Evolutionary conservation across 768 basidiomycete genomes (phyloP), one percentile per base, ranked within the genome.

Genomic region (Suillus tomentosus): DNA sequence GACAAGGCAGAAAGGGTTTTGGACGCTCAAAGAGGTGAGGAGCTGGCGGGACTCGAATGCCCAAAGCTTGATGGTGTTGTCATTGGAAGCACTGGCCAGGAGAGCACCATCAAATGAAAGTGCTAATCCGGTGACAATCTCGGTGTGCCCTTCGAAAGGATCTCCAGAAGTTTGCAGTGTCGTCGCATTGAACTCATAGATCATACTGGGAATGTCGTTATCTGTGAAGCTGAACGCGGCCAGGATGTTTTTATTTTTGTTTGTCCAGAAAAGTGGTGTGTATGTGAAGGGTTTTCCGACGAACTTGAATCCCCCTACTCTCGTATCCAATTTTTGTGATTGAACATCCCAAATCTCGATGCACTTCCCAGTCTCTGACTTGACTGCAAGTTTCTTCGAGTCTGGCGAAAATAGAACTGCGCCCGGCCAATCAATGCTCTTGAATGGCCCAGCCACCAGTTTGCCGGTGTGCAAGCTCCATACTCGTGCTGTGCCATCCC

Each of bases 321-420:
- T 22, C 4, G 11, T 15, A 14, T 50, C 24, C 48, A 50, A 50
- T 24, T 50, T 27, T 3, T 51, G 50, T 27, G 24, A 4, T 13
- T 47, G 45, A 3, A 47, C n/a, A 13, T 47, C 47, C 47, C 47
- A 47, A 1, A 47, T 11, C n/a, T 47, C 47, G 2, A 47, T 4
- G 47, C 47, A 47, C 47, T 47, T 47, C 10, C n/a, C 47, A 10
- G n/a, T 11, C n/a, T 13, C 9, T 22, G 47, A 47, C n/a, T 47
- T 47, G n/a, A 47, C 47, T 47, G n/a, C 27, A 8, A 51, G 50
- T 14, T 51, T 51, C 50, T 51, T 51, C 50, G 27, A 53, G 51
- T 53, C 17, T 34, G 27, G 9, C 17, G 31, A 53, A 9, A 53
- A 53, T 34, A 4, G 5, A 53, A 53, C 5, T 34, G 51, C 51